Evolutionary conservation across 805 yeast genomes (phyloP), one percentile per base, ranked within the genome.

Genomic region (Ogataea dorogensis): DNA sequence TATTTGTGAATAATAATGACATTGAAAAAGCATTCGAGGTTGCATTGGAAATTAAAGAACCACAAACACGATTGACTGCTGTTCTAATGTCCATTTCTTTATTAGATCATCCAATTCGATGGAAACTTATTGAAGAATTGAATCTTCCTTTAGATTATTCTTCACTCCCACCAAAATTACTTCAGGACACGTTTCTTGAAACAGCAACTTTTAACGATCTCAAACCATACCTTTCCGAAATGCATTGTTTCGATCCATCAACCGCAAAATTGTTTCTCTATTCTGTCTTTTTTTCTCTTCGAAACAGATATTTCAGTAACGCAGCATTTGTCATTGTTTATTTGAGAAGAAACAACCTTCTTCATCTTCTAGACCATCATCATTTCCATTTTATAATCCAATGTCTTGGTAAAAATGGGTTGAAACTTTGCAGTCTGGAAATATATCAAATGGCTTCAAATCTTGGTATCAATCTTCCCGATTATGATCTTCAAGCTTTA

Each of bases 321-420:
- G 38, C 40, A 9, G 35, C 38, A 1, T 47, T 43, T 26, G 24
- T 50, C 4, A 9, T 54, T 2, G 38, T 33, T 6, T 43, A 24
- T 21, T 17, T 54, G 5, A 10, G 17, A 9, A 18, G 24, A 10
- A 7, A 40, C 17, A 13, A 23, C n/a, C 6, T 35, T 20, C 17
- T 27, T 0, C 19, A 21, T 2, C n/a, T 33, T 6, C 15, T 59
- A 6, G 38, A 33, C 7, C 18, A 27, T 3, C 33, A 15, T 1
- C 48, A 50, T 21, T 46, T 44, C 22, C 39, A 43, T 16, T 26
- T 54, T 5, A 30, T 56, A 2, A 42, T 47, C 13, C 51, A 49
- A 27, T 38, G 33, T 12, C 31, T 50, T 3, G 31, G 47, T 0
- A 36, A 42, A 20, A 42, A 32, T 13, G 51, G 54, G 2, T 33